A percentile compares a stretch with the other conserved stretches of the same genome.
These are phyloP conservation scores for Leishmania turanica DNA, from an alignment of 208 protist species.

Conservation along the genomic window DNA sequence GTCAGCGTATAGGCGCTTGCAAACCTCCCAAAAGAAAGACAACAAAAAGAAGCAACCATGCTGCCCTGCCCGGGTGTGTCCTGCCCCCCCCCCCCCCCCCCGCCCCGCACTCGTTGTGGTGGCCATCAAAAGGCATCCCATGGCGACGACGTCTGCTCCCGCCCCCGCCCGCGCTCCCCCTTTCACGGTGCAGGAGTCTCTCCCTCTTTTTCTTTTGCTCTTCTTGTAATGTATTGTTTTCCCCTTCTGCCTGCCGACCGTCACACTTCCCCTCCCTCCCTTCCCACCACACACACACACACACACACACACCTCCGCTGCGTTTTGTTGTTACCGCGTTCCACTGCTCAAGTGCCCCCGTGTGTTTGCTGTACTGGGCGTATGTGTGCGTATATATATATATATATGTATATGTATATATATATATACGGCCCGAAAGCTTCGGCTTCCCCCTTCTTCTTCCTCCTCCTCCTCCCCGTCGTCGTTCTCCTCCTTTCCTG, in stretches of 20 bases:
- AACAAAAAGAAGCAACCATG: background rate
- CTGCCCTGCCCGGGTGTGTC: background rate
- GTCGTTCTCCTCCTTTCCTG: background rate
- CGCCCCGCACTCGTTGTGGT: background rate
- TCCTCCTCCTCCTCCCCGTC: background rate
- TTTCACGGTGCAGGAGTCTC: background rate
- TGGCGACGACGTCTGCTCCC: background rate
- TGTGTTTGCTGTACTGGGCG: background rate
- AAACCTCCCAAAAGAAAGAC: background rate
- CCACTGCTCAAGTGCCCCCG: background rate
- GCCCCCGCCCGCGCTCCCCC: background rate
- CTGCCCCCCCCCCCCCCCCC: too few relatives aligned
- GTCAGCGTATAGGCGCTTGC: background rate
- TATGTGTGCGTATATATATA: too few relatives aligned
- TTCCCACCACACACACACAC: too few relatives aligned
- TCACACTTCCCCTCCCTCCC: background rate
- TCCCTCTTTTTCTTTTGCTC: background rate
- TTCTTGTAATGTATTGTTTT: too few relatives aligned
- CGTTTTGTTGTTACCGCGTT: background rate
- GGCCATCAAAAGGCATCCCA: background rate
- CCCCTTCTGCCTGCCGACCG: background rate
- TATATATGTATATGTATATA: too few relatives aligned
- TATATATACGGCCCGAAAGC: too few relatives aligned
- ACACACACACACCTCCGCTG: too few relatives aligned
- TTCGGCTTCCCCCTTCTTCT: background rate